phyloP scores from a whole-genome alignment of 371 early-diverging fungal species.

The Lichtheimia corymbifera region DNA sequence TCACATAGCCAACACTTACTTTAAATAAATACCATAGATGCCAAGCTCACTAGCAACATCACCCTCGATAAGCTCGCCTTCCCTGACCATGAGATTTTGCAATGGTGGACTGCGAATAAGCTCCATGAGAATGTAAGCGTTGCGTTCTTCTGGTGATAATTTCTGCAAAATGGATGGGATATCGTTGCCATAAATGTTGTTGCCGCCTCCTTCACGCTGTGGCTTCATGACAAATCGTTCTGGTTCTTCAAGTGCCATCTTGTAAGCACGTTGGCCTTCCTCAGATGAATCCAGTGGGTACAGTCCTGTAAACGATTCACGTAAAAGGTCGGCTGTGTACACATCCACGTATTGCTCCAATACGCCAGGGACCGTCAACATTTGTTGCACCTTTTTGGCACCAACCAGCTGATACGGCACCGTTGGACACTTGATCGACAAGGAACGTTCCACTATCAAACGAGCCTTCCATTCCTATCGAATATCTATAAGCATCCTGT shows the following conservation, averaged over 20 bases:
- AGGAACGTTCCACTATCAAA: constrained; percentile 77
- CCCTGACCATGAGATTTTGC: constrained; percentile 77
- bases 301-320: constrained; percentile 86
- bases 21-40: constrained; percentile 88
- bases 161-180: constrained; percentile 60
- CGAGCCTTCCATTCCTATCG: constrained; percentile 86
- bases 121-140: constrained; percentile 90
- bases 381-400: constrained; percentile 95
- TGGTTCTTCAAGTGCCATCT: constrained; percentile 67
- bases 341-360: constrained; percentile 75
- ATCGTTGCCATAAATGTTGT: constrained; percentile 93
- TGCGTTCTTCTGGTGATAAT: constrained; percentile 62
- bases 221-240: constrained; percentile 90
- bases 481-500: too few species aligned
- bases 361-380: constrained; percentile 78
- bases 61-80: constrained; percentile 72
- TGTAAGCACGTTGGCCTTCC: constrained; percentile 70
- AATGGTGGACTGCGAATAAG: constrained; percentile 83
- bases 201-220: constrained; percentile 97
- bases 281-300: constrained; percentile 81
- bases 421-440: constrained; percentile 88
- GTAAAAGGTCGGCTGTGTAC: constrained; percentile 56
- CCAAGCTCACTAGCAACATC: constrained; percentile 92
- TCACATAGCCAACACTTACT: constrained; percentile 40
- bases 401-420: constrained; percentile 94